Percentiles rank a stretch among this genome's conserved stretches.
Evolutionary conservation across 176 grass and related monocot species (phyloP).

Genomic region (Eremochloa ophiuroides): DNA sequence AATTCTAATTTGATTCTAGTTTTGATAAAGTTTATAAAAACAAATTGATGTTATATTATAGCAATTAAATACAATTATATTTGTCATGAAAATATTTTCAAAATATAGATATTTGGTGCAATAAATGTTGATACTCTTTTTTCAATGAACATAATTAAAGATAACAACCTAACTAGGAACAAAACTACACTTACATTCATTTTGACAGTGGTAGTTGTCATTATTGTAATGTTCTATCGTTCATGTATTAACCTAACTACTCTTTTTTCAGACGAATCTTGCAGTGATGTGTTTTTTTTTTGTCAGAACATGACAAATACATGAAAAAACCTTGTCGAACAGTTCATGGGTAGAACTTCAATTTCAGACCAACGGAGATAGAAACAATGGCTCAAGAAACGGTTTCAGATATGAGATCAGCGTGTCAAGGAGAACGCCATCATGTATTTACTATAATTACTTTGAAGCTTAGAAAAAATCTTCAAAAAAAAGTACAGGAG

Average conservation of each 20-base stretch:
- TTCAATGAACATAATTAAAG: neutral
- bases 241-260: too few relatives aligned
- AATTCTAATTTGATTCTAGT: neutral
- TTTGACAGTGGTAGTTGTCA: too few relatives aligned
- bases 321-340: too few relatives aligned
- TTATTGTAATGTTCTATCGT: too few relatives aligned
- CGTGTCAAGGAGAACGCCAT: accelerated
- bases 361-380: too few relatives aligned
- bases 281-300: too few relatives aligned
- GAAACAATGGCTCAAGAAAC: too few relatives aligned
- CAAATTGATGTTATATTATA: neutral
- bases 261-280: too few relatives aligned
- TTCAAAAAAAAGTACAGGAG: neutral
- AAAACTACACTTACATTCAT: too few relatives aligned
- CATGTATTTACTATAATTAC: neutral
- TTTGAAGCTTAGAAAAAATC: neutral
- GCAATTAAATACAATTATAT: neutral
- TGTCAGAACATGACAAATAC: too few relatives aligned
- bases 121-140: neutral
- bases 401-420: too few relatives aligned
- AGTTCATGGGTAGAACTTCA: too few relatives aligned
- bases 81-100: neutral
- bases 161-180: neutral
- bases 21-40: neutral
- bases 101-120: neutral